Base-by-base conservation (phyloP, 163 green algal genomes). In the Chlorella variabilis region DNA sequence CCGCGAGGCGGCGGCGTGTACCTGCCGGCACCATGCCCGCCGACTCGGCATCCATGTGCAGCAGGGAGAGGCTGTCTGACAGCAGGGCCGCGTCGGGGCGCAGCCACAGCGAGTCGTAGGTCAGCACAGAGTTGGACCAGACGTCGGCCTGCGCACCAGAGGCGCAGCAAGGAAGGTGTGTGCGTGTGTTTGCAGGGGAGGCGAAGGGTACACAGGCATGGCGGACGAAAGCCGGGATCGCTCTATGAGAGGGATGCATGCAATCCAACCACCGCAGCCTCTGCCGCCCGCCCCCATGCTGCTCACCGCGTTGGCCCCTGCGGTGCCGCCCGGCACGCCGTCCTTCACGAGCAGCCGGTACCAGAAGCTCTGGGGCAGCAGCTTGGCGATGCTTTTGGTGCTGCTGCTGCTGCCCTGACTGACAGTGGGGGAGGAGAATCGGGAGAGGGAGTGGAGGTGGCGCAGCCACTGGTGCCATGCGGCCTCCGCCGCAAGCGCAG, bases 391-490 rank as follows among this genome's bases (percentile, higher is more conserved):
- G 45, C 15, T 54, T 11, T 15, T 15, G 11, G 11, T 11, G 11
- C 45, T 41, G 65, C 34, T 23, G 21, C 25, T 36, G 65, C 36
- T 36, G 65, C 21, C 33, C 0, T 7, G n/a, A 2, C 4, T 13
- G 34, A 54, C 36, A 2, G 65, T 17, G 2, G 36, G 36, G 15
- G 36, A 54, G 20, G 18, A 21, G n/a, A 73, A 73, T 34, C 65
- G 38, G 3, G 65, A 54, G 5, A 73, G 65, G n/a, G 23, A 13
- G 38, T 73, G 65, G 20, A 73, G 65, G 65, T 54, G 38, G 18
- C 6, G 36, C 65, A 73, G 17, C 65, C 65, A 73, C 65, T 54
- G 38, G 18, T 34, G 65, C 65, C 65, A 73, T 18, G 33, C 65
- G 1, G 38, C 65, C 38, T 73, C 65, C 18, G 65, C 38, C 20